These are phyloP conservation scores for Solanum sparsipilum DNA, from an alignment of 257 asterid genomes.

Conservation along the genomic window DNA sequence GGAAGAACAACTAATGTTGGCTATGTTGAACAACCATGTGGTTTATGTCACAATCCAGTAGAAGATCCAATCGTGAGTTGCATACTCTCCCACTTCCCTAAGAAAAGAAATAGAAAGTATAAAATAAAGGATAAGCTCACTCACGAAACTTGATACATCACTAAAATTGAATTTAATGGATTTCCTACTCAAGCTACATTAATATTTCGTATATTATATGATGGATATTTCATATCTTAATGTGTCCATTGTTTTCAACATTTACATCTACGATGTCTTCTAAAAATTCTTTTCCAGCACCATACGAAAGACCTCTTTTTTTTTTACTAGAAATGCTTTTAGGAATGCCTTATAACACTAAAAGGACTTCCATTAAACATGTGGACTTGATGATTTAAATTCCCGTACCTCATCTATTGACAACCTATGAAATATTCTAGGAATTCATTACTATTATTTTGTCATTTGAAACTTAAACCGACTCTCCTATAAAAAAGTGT, in stretches of 20 bases:
- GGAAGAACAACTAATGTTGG: constrained; percentile 29
- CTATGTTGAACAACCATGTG: constrained; percentile 36
- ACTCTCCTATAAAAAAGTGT: neutral
- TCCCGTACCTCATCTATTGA: neutral
- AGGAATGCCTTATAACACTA: neutral
- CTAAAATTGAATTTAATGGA: neutral
- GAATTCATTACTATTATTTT: neutral
- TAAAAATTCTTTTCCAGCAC: neutral
- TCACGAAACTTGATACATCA: neutral
- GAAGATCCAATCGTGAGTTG: constrained; percentile 12
- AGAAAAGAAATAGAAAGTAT: neutral
- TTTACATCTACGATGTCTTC: neutral
- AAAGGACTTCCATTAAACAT: neutral
- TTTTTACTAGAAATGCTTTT: neutral
- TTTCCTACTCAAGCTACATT: neutral
- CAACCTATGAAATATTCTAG: neutral
- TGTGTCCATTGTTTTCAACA: neutral
- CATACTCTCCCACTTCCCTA: no score
- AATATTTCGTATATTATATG: neutral
- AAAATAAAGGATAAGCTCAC: no score
- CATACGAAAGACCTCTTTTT: neutral
- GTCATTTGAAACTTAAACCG: neutral
- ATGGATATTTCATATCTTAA: neutral
- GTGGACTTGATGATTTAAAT: neutral
- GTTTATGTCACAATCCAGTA: constrained; percentile 53